Evolutionary conservation across 352 stramenopile genomes (phyloP), one percentile per base, ranked within the genome.

Genomic region (Albugo candida): DNA sequence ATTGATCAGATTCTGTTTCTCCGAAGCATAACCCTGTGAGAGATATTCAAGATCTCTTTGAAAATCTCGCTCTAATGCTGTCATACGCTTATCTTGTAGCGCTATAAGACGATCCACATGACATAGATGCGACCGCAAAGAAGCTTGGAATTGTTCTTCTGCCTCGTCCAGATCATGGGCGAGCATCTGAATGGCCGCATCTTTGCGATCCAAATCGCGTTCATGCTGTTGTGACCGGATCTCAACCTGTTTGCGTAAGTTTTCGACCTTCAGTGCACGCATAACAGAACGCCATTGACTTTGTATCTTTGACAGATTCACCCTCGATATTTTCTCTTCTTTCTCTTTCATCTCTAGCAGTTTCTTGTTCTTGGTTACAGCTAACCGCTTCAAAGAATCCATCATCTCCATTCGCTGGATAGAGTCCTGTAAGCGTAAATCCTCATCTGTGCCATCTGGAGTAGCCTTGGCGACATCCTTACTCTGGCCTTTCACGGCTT

Each of bases 211-310:
- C 3, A 96, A 82, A 58, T 96, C 83, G n/a, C 88, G 80, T 63
- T 96, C 87, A 63, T 97, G 88, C 60, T 95, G 94, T 49, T 97
- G 86, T 18, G 71, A 80, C 1, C 72, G 70, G 48, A 96, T 82
- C 54, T 96, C 86, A 11, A 96, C 86, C 38, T 95, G 83, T 49
- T 94, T 95, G 47, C 81, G 70, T 36, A 96, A 65, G 10, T 70
- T 65, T 52, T 95, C 81, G 45, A 94, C 77, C 59, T 96, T 96
- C 45, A 92, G 78, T 0, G 95, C 65, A n/a, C 87, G 68, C 84
- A 97, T 95, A 58, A 97, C 96, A 59, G 95, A 95, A 43, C 87
- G 73, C 86, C 86, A 97, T 52, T 95, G 84, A 58, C 94, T 95
- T 49, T 96, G 79, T 55, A 96, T 95, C 54, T 96, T 95, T 43